phyloP scores from a whole-genome alignment of 2,329 filamentous ascomycete species.

The Sporothrix brasiliensis region DNA sequence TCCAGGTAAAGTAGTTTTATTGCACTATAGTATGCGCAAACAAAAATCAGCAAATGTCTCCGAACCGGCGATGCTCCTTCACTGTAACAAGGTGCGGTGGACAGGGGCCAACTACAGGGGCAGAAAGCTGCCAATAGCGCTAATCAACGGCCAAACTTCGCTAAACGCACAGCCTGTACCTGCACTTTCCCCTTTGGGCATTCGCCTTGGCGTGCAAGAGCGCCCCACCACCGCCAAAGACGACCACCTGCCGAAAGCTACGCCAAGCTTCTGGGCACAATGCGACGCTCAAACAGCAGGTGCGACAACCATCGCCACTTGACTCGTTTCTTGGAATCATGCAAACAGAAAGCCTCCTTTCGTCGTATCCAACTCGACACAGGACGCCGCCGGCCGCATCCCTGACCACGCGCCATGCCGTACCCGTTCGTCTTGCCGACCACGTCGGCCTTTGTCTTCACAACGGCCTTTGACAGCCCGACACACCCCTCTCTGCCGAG shows the following conservation, averaged over 20 bases:
- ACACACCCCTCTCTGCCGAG: conserved; percentile 89
- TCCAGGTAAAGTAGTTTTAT: no score
- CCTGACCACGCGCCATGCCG: conserved; percentile 63
- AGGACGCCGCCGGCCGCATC: background rate
- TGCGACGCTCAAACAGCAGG: conserved; percentile 15
- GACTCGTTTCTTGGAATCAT: background rate
- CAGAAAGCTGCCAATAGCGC: background rate
- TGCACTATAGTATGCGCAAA: no score
- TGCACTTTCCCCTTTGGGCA: conserved; percentile 7
- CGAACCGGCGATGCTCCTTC: no score
- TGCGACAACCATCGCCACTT: conserved; percentile 18
- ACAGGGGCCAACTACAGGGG: background rate
- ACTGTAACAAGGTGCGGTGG: background rate
- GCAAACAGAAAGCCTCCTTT: background rate
- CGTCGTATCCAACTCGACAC: background rate
- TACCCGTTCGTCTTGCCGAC: conserved; percentile 88
- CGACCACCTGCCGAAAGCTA: conserved; percentile 19
- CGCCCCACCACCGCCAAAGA: conserved; percentile 21
- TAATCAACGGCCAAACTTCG: background rate
- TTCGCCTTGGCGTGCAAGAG: background rate
- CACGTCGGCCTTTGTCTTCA: conserved; percentile 83
- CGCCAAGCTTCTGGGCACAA: conserved; percentile 20
- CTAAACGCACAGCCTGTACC: background rate
- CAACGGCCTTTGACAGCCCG: conserved; percentile 72
- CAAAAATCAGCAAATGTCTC: no score